phyloP scores from a whole-genome alignment of 768 basidiomycete species.

The Psilocybe subaeruginosa region DNA sequence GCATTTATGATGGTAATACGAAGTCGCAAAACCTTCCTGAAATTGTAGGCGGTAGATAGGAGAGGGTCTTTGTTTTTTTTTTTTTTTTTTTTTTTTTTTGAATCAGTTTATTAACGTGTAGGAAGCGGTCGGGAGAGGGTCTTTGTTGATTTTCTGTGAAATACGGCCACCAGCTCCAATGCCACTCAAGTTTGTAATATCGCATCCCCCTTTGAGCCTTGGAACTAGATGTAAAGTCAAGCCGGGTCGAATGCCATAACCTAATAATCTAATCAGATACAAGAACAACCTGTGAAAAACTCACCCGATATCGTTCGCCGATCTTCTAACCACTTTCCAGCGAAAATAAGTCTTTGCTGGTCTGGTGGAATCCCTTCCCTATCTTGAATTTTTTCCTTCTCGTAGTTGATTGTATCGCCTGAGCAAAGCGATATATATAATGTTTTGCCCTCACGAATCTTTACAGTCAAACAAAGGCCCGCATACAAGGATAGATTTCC shows the following conservation, averaged over 20 bases:
- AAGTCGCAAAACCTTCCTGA: constrained; percentile 2
- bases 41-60: constrained; percentile 13
- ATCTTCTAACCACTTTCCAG: background rate
- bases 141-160: constrained; percentile 18
- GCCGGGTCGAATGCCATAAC: background rate
- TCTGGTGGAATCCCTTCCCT: constrained; percentile 1
- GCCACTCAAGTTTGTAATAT: constrained; percentile 6
- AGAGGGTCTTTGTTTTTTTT: constrained; percentile 17
- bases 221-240: background rate
- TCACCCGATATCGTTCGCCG: background rate
- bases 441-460: too few species aligned
- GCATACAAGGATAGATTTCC: too few species aligned
- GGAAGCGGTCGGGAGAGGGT: too few species aligned
- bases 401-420: background rate
- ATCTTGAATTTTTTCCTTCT: background rate
- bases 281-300: background rate
- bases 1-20: constrained; percentile 20
- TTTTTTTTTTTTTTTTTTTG: too few species aligned
- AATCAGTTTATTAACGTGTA: too few species aligned
- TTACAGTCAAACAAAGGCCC: too few species aligned
- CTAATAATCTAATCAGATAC: background rate
- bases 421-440: too few species aligned
- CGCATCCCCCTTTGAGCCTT: constrained; percentile 10
- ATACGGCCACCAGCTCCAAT: constrained; percentile 12
- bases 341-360: constrained; percentile 5